These are phyloP conservation scores for Phytophthora pisi DNA, from an alignment of 352 stramenopile species.

Conservation along the genomic window DNA sequence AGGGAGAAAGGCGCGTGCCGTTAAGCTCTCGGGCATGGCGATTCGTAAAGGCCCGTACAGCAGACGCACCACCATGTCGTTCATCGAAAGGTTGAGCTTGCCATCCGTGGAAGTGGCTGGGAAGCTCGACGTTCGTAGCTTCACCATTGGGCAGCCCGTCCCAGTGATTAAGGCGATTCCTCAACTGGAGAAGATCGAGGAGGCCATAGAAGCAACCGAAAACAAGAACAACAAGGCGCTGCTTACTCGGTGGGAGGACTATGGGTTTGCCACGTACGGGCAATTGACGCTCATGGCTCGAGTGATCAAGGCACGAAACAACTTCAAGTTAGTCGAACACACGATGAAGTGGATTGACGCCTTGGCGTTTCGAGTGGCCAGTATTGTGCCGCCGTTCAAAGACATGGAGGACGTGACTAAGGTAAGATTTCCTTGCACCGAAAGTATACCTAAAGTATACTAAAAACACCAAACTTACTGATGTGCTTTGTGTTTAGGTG, in stretches of 20 bases:
- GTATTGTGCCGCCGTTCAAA: background rate
- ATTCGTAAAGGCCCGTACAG: background rate
- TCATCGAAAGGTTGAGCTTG: background rate
- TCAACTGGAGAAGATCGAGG: background rate
- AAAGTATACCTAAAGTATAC: background rate
- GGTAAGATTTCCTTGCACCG: background rate
- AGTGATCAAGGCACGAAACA: background rate
- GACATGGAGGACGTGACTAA: background rate
- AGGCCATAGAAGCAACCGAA: background rate
- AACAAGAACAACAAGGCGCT: background rate
- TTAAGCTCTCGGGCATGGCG: background rate
- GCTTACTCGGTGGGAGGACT: background rate
- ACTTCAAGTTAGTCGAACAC: too few relatives aligned
- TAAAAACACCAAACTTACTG: too few relatives aligned
- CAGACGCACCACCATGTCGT: background rate
- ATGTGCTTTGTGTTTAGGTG: background rate
- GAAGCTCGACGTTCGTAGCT: background rate
- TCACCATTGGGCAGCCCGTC: constrained; percentile 1
- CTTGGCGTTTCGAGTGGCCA: background rate
- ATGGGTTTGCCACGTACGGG: constrained; percentile 2
- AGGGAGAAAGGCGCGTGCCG: background rate
- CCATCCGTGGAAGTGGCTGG: background rate
- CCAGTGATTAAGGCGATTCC: constrained; percentile 1
- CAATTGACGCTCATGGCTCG: background rate
- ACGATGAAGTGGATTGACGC: constrained; percentile 5